Percentiles rank a stretch among this genome's conserved stretches.
Evolutionary conservation across 1,284 basidiomycete genomes (phyloP).

Genomic region (Sanghuangporus baumii): DNA sequence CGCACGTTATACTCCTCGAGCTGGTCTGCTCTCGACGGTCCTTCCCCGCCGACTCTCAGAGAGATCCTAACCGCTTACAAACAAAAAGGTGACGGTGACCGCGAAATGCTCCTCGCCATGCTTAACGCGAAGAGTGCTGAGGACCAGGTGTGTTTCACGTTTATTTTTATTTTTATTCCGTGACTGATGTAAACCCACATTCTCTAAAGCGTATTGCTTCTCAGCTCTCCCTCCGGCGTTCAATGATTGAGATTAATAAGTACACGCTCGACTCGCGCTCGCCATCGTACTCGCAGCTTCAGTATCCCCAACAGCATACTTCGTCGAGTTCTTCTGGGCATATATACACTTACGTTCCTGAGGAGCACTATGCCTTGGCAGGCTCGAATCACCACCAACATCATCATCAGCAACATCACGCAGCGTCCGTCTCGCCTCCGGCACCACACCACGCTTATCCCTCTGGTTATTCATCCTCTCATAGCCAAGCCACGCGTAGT

Average conservation of each 20-base stretch:
- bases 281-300: constrained; percentile 1
- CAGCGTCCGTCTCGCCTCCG: constrained; percentile 1
- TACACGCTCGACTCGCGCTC: background rate
- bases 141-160: constrained; percentile 58
- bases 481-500: constrained; percentile 18
- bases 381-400: background rate
- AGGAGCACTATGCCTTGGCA: background rate
- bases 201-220: constrained; percentile 58
- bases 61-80: constrained; percentile 84
- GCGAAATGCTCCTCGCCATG: constrained; percentile 84
- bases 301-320: background rate
- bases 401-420: background rate
- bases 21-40: constrained; percentile 43
- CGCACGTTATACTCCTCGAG: constrained; percentile 36
- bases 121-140: constrained; percentile 86
- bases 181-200: constrained; percentile 8
- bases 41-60: constrained; percentile 71
- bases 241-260: constrained; percentile 60
- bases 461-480: constrained; percentile 1
- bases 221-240: constrained; percentile 58
- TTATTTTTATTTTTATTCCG: background rate
- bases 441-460: background rate
- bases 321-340: background rate
- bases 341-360: background rate
- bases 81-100: constrained; percentile 80